Conservation (phyloP, 2,329 filamentous ascomycete species). For the Penicillium decumbens region DNA sequence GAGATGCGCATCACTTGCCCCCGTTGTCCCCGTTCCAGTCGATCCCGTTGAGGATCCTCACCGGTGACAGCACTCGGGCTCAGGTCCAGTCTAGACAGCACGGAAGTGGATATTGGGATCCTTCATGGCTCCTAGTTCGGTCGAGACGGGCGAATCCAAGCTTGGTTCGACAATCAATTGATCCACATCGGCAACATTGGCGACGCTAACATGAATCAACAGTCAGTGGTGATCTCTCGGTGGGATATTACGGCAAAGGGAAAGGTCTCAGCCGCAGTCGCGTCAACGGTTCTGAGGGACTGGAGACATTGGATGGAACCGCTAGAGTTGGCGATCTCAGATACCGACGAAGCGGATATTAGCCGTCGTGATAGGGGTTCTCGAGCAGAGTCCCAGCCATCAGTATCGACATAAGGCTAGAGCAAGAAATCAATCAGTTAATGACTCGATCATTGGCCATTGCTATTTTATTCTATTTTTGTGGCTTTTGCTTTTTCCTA, state of each 20-base stretch:
- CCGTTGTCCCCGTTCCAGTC: conserved; percentile 71
- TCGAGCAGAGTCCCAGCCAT: conserved; percentile 39
- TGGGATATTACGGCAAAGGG: background rate
- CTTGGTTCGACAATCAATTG: conserved; percentile 79
- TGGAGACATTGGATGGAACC: conserved; percentile 64
- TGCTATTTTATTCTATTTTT: conserved; percentile 1
- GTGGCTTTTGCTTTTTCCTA: background rate
- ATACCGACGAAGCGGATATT: conserved; percentile 60
- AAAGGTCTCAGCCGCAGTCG: conserved; percentile 45
- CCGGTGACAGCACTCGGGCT: conserved; percentile 56
- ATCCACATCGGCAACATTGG: conserved; percentile 65
- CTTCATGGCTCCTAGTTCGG: conserved; percentile 70
- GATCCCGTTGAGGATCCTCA: conserved; percentile 80
- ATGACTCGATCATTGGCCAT: conserved; percentile 11
- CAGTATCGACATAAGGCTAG: conserved; percentile 37
- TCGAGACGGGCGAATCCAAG: conserved; percentile 75
- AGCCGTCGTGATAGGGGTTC: conserved; percentile 38
- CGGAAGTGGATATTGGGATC: conserved; percentile 63
- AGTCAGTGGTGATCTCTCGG: conserved; percentile 23
- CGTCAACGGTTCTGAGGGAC: conserved; percentile 56
- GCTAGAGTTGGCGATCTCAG: conserved; percentile 68
- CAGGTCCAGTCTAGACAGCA: conserved; percentile 66
- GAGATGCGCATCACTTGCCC: conserved; percentile 69
- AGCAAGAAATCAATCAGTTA: background rate
- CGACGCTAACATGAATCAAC: conserved; percentile 48